These are phyloP conservation scores for Dictyostelium purpureum DNA, from an alignment of 78 protist genomes.

Conservation along the genomic window DNA sequence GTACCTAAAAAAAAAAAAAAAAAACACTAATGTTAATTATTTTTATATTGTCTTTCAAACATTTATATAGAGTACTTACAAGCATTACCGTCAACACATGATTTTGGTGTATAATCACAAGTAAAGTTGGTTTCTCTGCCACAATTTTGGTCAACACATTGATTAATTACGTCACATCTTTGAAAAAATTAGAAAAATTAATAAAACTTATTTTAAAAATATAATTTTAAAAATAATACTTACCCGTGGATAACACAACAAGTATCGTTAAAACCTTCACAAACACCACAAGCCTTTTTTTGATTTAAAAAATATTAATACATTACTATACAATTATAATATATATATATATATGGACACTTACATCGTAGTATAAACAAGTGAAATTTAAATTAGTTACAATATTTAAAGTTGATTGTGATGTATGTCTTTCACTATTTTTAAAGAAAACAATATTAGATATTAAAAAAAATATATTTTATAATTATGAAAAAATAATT, in stretches of 20 bases:
- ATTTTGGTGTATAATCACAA: neutral
- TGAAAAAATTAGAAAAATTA: neutral
- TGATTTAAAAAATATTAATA: too few relatives aligned
- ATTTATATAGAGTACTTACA: neutral
- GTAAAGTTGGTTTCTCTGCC: neutral
- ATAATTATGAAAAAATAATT: too few relatives aligned
- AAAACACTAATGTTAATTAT: neutral
- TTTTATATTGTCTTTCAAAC: neutral
- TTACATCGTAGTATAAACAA: neutral
- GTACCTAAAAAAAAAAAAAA: too few relatives aligned
- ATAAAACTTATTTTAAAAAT: neutral
- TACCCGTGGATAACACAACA: neutral
- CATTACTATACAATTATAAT: neutral
- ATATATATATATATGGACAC: neutral
- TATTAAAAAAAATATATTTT: too few relatives aligned
- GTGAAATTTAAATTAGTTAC: constrained; percentile 1
- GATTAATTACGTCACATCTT: neutral
- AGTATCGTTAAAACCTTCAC: neutral
- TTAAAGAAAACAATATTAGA: too few relatives aligned
- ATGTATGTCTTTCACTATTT: constrained; percentile 7
- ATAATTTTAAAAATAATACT: neutral
- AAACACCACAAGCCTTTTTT: too few relatives aligned
- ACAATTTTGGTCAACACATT: neutral
- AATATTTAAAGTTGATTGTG: constrained; percentile 5
- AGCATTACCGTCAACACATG: neutral